phyloP scores from a whole-genome alignment of 768 basidiomycete genomes.

The Mycena kentingensis region DNA sequence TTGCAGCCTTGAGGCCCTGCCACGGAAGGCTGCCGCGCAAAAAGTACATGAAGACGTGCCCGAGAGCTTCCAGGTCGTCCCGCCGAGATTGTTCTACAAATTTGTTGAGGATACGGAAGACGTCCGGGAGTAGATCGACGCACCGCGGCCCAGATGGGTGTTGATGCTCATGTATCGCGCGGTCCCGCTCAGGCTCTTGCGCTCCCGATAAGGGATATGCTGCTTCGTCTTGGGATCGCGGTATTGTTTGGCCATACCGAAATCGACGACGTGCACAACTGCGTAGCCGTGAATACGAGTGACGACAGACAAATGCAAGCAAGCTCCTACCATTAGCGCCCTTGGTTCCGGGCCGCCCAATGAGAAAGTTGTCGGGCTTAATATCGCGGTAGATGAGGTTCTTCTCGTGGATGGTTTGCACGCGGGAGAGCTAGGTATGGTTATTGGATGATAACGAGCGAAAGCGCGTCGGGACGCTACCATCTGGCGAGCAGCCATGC shows the following conservation, averaged over 20 bases:
- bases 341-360: slow-evolving; percentile 93
- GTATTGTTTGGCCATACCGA: slow-evolving; percentile 99
- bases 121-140: slow-evolving; percentile 22
- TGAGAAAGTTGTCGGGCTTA: slow-evolving; percentile 99
- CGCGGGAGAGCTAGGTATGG: slow-evolving; percentile 74
- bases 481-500: slow-evolving; percentile 99
- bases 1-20: slow-evolving; percentile 99
- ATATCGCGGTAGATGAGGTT: slow-evolving; percentile 99
- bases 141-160: slow-evolving; percentile 96
- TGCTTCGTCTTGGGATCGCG: slow-evolving; percentile 99
- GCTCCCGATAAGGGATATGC: slow-evolving; percentile 98
- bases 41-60: slow-evolving; percentile 99
- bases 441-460: slow-evolving; percentile 6
- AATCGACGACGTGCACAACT: slow-evolving; percentile 96
- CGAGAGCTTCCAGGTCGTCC: slow-evolving; percentile 98
- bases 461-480: slow-evolving; percentile 41
- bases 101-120: slow-evolving; percentile 2
- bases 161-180: slow-evolving; percentile 99
- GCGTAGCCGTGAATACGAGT: slow-evolving; percentile 16
- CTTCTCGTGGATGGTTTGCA: slow-evolving; percentile 99
- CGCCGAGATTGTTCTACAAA: slow-evolving; percentile 81
- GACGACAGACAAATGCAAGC: background rate
- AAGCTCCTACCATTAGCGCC: slow-evolving; percentile 68
- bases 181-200: slow-evolving; percentile 95
- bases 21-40: slow-evolving; percentile 94